Percentiles rank a stretch among this genome's conserved stretches.
Evolutionary conservation across 108 stramenopile genomes (phyloP).

Genomic region (Skeletonema menzelii): DNA sequence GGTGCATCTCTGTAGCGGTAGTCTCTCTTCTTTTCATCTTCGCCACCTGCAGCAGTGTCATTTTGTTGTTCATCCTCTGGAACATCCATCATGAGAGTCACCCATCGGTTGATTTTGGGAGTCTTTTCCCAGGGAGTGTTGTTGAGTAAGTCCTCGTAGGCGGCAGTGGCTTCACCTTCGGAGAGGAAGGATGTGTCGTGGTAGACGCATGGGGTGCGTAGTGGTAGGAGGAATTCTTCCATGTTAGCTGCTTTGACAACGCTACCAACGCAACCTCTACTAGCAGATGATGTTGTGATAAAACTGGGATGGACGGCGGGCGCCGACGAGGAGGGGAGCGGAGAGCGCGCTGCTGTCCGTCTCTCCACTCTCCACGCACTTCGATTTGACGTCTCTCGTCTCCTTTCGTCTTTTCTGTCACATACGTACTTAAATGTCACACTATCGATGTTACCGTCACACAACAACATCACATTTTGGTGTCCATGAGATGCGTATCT

Average conservation of each 20-base stretch:
- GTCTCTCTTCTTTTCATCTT: neutral
- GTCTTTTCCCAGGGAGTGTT: slow-evolving; percentile 69
- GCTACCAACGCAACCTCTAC: too few relatives aligned
- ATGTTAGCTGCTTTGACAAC: slow-evolving; percentile 7
- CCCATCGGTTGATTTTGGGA: slow-evolving; percentile 78
- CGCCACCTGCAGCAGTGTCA: neutral
- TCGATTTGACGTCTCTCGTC: too few relatives aligned
- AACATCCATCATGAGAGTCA: slow-evolving; percentile 56
- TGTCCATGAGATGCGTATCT: too few relatives aligned
- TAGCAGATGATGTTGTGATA: too few relatives aligned
- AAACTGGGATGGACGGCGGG: too few relatives aligned
- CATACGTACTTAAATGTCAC: too few relatives aligned
- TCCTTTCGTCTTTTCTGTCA: too few relatives aligned
- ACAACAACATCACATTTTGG: too few relatives aligned
- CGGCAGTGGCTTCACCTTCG: slow-evolving; percentile 29
- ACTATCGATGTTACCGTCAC: too few relatives aligned
- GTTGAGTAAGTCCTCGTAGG: slow-evolving; percentile 48
- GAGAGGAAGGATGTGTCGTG: slow-evolving; percentile 58
- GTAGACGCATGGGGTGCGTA: slow-evolving; percentile 64
- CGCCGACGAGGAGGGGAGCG: too few relatives aligned
- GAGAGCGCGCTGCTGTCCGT: too few relatives aligned
- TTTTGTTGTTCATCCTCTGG: slow-evolving; percentile 15
- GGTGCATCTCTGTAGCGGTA: slow-evolving; percentile 66
- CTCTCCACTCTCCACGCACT: too few relatives aligned
- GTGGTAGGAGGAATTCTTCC: slow-evolving; percentile 55